Evolutionary conservation across 768 basidiomycete species (phyloP).

Genomic region (Lentinus tigrinus): DNA sequence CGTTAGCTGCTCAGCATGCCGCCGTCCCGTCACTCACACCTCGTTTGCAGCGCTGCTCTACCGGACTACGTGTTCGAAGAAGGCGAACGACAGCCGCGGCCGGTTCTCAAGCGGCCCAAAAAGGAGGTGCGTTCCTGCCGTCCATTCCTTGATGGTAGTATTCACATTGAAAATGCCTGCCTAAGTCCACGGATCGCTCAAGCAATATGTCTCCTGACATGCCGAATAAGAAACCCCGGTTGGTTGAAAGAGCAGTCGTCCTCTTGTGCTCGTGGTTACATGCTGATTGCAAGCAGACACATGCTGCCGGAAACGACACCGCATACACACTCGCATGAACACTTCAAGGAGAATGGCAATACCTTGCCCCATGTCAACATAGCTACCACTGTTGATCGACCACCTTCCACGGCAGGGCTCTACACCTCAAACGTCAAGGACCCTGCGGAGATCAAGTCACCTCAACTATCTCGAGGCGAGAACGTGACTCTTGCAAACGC

Average conservation of each 20-base stretch:
- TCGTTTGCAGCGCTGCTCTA: conserved; percentile 54
- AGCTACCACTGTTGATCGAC: conserved; percentile 37
- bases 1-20: conserved; percentile 25
- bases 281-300: conserved; percentile 10
- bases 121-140: conserved; percentile 45
- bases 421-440: conserved; percentile 40
- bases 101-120: conserved; percentile 75
- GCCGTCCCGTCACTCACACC: not conserved
- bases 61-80: conserved; percentile 83
- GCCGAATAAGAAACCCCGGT: conserved; percentile 82
- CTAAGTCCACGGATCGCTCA: conserved; percentile 62
- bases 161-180: conserved; percentile 5
- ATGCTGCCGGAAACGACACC: conserved; percentile 8
- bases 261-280: not conserved
- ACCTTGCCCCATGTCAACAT: conserved; percentile 11
- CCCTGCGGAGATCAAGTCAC: conserved; percentile 50
- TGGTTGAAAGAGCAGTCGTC: conserved; percentile 12
- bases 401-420: conserved; percentile 35
- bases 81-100: conserved; percentile 74
- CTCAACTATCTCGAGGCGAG: conserved; percentile 62
- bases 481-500: conserved; percentile 51
- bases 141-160: too few relatives aligned
- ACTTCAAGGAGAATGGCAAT: conserved; percentile 16
- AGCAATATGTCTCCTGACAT: conserved; percentile 62
- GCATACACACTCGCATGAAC: conserved; percentile 3